Evolutionary conservation across 805 yeast species (phyloP).

Genomic region (Debaryomyces prosopidis): DNA sequence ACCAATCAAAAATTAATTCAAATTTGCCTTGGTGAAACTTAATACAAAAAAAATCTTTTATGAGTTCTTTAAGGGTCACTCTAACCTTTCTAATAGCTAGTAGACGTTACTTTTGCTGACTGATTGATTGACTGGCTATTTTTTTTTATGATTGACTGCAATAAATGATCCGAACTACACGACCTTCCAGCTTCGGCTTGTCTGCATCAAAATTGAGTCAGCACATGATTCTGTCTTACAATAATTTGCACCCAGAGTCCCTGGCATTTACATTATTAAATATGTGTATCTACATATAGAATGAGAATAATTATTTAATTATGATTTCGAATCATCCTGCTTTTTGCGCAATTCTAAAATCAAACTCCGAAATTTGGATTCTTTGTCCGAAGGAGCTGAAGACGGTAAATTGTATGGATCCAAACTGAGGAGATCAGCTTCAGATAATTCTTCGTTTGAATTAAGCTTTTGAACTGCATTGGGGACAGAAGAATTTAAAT

Average conservation of each 20-base stretch:
- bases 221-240: neutral
- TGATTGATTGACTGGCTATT: neutral
- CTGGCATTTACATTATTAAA: too few relatives aligned
- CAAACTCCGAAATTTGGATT: neutral
- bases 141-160: neutral
- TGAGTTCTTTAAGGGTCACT: too few relatives aligned
- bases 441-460: neutral
- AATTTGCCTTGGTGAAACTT: too few relatives aligned
- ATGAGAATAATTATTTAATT: too few relatives aligned
- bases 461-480: neutral
- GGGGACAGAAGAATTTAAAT: slow-evolving; percentile 8
- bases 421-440: neutral
- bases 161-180: neutral
- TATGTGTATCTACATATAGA: too few relatives aligned
- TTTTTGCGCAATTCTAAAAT: neutral
- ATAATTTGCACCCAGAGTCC: neutral
- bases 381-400: neutral
- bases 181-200: too few relatives aligned
- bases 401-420: neutral
- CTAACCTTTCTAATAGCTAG: too few relatives aligned
- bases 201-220: too few relatives aligned
- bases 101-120: too few relatives aligned
- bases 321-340: too few relatives aligned
- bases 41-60: too few relatives aligned
- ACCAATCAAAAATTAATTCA: too few relatives aligned